phyloP scores from a whole-genome alignment of 257 asterid genomes.

The Penstemon eatonii region DNA sequence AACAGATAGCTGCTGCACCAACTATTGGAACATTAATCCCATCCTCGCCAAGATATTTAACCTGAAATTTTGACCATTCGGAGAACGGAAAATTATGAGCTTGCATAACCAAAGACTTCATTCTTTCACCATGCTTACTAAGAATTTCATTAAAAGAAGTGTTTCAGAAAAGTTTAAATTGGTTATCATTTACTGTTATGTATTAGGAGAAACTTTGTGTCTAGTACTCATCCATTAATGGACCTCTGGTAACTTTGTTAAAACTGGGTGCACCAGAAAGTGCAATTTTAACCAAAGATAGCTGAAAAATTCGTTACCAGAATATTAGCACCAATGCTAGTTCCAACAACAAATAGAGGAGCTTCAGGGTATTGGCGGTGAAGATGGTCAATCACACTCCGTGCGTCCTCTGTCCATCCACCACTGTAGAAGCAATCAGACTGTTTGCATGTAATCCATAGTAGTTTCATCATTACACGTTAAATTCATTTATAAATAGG shows the following conservation, averaged over 20 bases:
- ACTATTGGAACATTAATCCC: slow-evolving; percentile 43
- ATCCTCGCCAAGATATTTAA: slow-evolving; percentile 71
- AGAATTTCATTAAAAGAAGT: too few relatives aligned
- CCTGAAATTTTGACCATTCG: slow-evolving; percentile 33
- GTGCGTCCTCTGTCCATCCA: slow-evolving; percentile 61
- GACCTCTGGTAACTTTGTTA: too few relatives aligned
- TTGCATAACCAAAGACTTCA: too few relatives aligned
- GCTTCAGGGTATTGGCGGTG: slow-evolving; percentile 51
- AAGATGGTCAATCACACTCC: slow-evolving; percentile 47
- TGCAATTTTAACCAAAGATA: too few relatives aligned
- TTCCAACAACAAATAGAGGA: slow-evolving; percentile 55
- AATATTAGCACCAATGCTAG: slow-evolving; percentile 67
- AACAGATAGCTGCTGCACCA: slow-evolving; percentile 66
- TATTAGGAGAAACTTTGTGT: too few relatives aligned
- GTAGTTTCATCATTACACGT: background rate
- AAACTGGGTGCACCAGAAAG: too few relatives aligned
- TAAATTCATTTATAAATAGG: background rate
- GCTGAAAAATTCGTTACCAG: slow-evolving; percentile 35
- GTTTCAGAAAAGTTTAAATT: too few relatives aligned
- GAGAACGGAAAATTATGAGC: too few relatives aligned
- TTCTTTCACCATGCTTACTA: too few relatives aligned
- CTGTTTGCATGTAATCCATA: slow-evolving; percentile 34
- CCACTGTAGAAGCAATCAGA: slow-evolving; percentile 64
- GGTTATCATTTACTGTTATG: too few relatives aligned
- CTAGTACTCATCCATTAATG: too few relatives aligned